These are phyloP conservation scores for Talaromyces wortmannii DNA, from an alignment of 495 filamentous ascomycete genomes.

Conservation along the genomic window DNA sequence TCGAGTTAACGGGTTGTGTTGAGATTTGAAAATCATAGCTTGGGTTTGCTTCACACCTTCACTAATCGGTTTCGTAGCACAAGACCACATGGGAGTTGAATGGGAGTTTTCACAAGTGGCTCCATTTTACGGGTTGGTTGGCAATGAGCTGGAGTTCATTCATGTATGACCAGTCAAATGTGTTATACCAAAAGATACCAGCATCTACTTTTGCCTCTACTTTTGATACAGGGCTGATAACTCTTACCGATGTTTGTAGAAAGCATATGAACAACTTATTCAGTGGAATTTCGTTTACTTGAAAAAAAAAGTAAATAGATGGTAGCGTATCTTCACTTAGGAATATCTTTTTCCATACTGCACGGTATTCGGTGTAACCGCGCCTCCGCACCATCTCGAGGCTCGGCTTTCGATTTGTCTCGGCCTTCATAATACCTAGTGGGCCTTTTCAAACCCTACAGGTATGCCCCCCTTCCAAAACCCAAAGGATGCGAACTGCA, in stretches of 20 bases:
- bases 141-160: background rate
- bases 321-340: background rate
- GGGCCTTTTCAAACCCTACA: background rate
- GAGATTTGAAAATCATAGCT: background rate
- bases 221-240: background rate
- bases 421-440: background rate
- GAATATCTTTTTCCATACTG: background rate
- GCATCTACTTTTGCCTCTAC: background rate
- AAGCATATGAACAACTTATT: background rate
- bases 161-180: background rate
- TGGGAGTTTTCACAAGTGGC: conserved; percentile 2
- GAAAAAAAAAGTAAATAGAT: background rate
- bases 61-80: conserved; percentile 11
- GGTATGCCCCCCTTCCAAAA: background rate
- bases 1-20: background rate
- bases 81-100: conserved; percentile 11
- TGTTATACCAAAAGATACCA: background rate
- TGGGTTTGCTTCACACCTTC: conserved; percentile 3
- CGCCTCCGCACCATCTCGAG: background rate
- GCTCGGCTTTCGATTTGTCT: background rate
- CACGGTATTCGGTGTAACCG: background rate
- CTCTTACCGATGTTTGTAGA: background rate
- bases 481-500: too few species aligned
- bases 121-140: background rate
- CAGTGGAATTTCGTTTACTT: background rate